These are phyloP conservation scores for Verticillium isaacii DNA, from an alignment of 2,329 filamentous ascomycete genomes.

Conservation along the genomic window DNA sequence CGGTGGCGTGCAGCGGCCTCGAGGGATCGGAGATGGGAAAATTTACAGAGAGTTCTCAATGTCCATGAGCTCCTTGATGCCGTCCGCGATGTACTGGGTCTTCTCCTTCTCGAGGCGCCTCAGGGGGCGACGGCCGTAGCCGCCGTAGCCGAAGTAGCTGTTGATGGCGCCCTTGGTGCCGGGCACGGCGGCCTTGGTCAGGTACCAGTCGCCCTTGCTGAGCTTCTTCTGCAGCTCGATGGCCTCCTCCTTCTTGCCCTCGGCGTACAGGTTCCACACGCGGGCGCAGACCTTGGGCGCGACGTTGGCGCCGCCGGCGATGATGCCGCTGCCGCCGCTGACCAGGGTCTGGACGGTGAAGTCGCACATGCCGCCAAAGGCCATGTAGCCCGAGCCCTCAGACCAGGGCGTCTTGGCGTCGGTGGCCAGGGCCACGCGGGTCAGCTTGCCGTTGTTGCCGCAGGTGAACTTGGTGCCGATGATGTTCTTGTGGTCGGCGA, in stretches of 20 bases:
- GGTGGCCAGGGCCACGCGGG: slow-evolving; percentile 69
- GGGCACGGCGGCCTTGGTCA: slow-evolving; percentile 77
- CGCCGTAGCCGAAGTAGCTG: slow-evolving; percentile 77
- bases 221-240: slow-evolving; percentile 72
- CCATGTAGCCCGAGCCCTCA: slow-evolving; percentile 68
- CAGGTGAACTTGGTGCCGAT: slow-evolving; percentile 89
- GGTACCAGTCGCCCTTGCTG: slow-evolving; percentile 73
- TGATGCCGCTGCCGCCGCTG: slow-evolving; percentile 77
- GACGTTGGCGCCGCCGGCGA: slow-evolving; percentile 80
- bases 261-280: slow-evolving; percentile 71
- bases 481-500: slow-evolving; percentile 78
- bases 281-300: slow-evolving; percentile 77
- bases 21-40: neutral
- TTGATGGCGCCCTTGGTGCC: slow-evolving; percentile 84
- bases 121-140: slow-evolving; percentile 67
- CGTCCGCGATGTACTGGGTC: slow-evolving; percentile 47
- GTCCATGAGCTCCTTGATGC: slow-evolving; percentile 60
- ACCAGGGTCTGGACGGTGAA: slow-evolving; percentile 79
- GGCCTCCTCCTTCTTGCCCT: slow-evolving; percentile 72
- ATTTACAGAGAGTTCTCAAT: slow-evolving; percentile 50
- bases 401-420: slow-evolving; percentile 62
- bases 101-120: slow-evolving; percentile 58
- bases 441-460: slow-evolving; percentile 85
- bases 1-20: neutral
- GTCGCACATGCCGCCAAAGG: slow-evolving; percentile 82